Evolutionary conservation across 768 basidiomycete species (phyloP), one percentile per base, ranked within the genome.

Genomic region (Termitomyces sp.): DNA sequence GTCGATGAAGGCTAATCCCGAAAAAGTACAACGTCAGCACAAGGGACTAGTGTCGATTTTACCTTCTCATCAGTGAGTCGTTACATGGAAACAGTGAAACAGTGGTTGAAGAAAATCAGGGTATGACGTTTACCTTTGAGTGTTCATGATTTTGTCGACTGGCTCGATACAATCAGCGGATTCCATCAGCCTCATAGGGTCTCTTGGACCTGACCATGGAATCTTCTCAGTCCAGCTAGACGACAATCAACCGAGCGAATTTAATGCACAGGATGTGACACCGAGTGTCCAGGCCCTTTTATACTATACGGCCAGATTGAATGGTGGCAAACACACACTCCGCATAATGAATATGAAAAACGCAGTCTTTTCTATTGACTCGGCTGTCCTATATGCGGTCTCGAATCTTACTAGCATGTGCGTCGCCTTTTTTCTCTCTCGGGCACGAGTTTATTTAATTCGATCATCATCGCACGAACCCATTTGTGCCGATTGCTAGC

Each of bases 151-250:
- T 13, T 36, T 36, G 15, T 22, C 20, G 18, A 12, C 49, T 3
- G 22, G 20, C 27, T 15, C 6, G 24, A 3, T 37, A 49, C 30
- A 20, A 51, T 50, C n/a, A 49, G 46, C 33, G 22, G 58, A 54
- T 24, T 33, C 58, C 12, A 18, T 58, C 6, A 37, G 6, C 7
- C 7, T 58, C 11, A 39, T 22, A 18, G 58, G 58, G 9, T 42
- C 51, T 24, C 44, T 58, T 27, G 58, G 58, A 11, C 58, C 58
- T 20, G 20, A 58, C 5, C 39, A 58, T 47, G 58, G 58, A 9
- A 42, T 34, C 16, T 58, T 54, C 37, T 51, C 58, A n/a, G 51
- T 58, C 13, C 58, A 58, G n/a, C 33, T 58, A 2, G 58, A 58
- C n/a, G 42, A 58, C 22, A 16, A 18, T 8, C 30, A 9, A 36